A percentile compares a stretch with the other conserved stretches of the same genome.
Evolutionary conservation across 352 stramenopile species (phyloP).

Genomic region (Globisporangium perplexum): DNA sequence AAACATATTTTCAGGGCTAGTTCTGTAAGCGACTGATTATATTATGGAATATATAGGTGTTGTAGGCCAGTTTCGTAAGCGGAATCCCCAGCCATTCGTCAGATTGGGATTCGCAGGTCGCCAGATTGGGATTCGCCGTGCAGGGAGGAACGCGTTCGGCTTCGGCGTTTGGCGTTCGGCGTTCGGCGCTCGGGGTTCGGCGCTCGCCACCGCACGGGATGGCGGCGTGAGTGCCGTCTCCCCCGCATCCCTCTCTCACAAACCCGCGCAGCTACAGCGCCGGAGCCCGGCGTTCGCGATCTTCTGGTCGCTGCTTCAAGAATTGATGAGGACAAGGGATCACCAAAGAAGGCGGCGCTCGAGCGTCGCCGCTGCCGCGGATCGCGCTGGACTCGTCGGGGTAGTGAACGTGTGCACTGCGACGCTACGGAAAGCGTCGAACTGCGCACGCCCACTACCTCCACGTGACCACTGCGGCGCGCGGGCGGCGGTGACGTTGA

Average conservation of each 20-base stretch:
- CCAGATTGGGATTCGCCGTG: too few relatives aligned
- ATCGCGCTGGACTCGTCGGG: conserved; percentile 5
- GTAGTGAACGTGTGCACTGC: conserved; percentile 7
- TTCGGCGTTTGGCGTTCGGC: too few relatives aligned
- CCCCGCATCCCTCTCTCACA: not conserved
- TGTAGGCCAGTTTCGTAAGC: too few relatives aligned
- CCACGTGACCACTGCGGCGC: conserved; percentile 10
- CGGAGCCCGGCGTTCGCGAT: not conserved
- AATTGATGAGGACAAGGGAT: not conserved
- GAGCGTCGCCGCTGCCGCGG: not conserved
- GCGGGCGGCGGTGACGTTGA: not conserved
- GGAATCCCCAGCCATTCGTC: too few relatives aligned
- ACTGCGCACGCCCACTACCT: conserved; percentile 10
- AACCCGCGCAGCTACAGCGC: not conserved
- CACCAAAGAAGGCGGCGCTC: not conserved
- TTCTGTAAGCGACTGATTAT: too few relatives aligned
- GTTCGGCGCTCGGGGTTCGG: too few relatives aligned
- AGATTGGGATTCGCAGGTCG: too few relatives aligned
- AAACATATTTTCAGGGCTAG: too few relatives aligned
- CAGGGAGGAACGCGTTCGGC: too few relatives aligned
- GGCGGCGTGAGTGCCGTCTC: too few relatives aligned
- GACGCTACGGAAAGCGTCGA: conserved; percentile 8
- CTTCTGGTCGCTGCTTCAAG: not conserved
- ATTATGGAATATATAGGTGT: too few relatives aligned
- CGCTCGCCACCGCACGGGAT: too few relatives aligned